Percentiles rank a stretch among this genome's conserved stretches.
These are phyloP conservation scores for Saturnispora gosingensis DNA, from an alignment of 805 yeast species.

Conservation along the genomic window DNA sequence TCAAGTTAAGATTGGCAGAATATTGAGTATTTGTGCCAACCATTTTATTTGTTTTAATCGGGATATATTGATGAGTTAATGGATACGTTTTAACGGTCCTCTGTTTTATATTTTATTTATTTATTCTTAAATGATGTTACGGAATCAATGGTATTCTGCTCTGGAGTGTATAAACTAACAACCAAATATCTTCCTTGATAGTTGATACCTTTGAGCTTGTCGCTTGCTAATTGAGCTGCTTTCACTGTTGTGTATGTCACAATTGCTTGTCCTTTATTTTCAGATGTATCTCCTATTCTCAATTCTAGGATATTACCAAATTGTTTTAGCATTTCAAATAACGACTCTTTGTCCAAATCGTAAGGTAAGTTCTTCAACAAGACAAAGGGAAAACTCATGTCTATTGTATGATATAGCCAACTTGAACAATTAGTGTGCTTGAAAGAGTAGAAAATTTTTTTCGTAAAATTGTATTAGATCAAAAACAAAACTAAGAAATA, in stretches of 20 bases:
- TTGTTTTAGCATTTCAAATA: slow-evolving; percentile 44
- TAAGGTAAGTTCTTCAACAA: slow-evolving; percentile 52
- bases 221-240: slow-evolving; percentile 42
- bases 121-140: slow-evolving; percentile 5
- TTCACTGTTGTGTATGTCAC: slow-evolving; percentile 41
- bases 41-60: not conserved
- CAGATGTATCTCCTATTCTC: slow-evolving; percentile 32
- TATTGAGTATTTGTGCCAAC: slow-evolving; percentile 27
- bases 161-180: slow-evolving; percentile 39
- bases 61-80: not conserved
- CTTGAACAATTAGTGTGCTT: not conserved
- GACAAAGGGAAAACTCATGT: slow-evolving; percentile 28
- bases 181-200: slow-evolving; percentile 51
- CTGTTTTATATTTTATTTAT: not conserved
- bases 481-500: not conserved
- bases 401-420: no score
- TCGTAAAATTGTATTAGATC: not conserved
- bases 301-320: slow-evolving; percentile 51
- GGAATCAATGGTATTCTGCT: slow-evolving; percentile 18
- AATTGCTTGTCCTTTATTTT: slow-evolving; percentile 43
- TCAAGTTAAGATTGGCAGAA: slow-evolving; percentile 55
- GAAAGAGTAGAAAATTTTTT: not conserved
- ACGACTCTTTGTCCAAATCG: slow-evolving; percentile 34
- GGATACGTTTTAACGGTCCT: not conserved
- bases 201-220: slow-evolving; percentile 52